phyloP scores from a whole-genome alignment of 1,139 yeast genomes.

The Blastobotrys proliferans region DNA sequence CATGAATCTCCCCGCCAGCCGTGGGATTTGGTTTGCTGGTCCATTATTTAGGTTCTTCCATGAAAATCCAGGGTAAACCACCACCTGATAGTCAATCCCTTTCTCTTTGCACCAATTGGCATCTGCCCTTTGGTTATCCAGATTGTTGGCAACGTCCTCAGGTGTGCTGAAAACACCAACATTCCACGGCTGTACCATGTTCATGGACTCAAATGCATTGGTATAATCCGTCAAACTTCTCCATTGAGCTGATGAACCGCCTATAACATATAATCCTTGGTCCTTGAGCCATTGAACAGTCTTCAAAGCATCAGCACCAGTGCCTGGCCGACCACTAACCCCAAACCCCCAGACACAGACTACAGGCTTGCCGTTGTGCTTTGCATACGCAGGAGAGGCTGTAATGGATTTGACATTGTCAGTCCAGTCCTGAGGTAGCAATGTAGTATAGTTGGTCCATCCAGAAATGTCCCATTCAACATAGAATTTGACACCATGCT shows the following conservation, averaged over 20 bases:
- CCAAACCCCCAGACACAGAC: slow-evolving; percentile 10
- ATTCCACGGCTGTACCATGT: slow-evolving; percentile 9
- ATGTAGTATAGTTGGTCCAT: slow-evolving; percentile 10
- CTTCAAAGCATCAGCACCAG: neutral
- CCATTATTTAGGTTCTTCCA: slow-evolving; percentile 8
- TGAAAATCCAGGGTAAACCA: slow-evolving; percentile 10
- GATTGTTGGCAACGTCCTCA: neutral
- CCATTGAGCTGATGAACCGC: slow-evolving; percentile 1
- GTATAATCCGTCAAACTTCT: neutral
- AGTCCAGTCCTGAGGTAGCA: slow-evolving; percentile 4
- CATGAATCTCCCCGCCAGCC: slow-evolving; percentile 6
- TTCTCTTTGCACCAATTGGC: neutral
- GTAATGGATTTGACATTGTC: slow-evolving; percentile 1
- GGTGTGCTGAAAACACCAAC: slow-evolving; percentile 2
- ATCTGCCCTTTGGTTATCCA: neutral
- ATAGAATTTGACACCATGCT: slow-evolving; percentile 7
- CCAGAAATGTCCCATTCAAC: slow-evolving; percentile 9
- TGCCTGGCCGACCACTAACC: slow-evolving; percentile 5
- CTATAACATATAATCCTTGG: slow-evolving; percentile 7
- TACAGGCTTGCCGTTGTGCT: slow-evolving; percentile 10
- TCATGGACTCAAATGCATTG: neutral
- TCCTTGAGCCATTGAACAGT: slow-evolving; percentile 2
- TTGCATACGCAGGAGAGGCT: slow-evolving; percentile 3
- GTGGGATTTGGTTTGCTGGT: slow-evolving; percentile 7
- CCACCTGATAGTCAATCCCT: slow-evolving; percentile 5